These are phyloP conservation scores for Batrachochytrium dendrobatidis DNA, from an alignment of 371 early-diverging fungal species.

Conservation along the genomic window DNA sequence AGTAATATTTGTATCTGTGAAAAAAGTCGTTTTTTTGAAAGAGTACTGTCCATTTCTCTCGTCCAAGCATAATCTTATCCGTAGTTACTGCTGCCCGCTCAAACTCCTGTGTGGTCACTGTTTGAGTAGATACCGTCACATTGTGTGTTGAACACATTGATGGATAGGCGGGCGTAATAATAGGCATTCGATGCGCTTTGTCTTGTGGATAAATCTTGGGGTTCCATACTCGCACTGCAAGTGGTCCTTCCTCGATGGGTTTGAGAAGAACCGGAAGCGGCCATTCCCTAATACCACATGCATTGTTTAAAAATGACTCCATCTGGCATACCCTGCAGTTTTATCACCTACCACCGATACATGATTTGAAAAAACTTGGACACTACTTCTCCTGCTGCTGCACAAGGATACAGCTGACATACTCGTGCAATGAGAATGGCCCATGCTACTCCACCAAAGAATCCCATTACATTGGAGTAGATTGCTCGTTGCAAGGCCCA, in stretches of 20 bases:
- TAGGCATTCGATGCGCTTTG: constrained; percentile 94
- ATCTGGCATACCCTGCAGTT: neutral
- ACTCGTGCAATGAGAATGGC: constrained; percentile 97
- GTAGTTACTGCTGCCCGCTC: constrained; percentile 65
- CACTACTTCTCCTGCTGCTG: constrained; percentile 80
- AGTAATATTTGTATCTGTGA: constrained; percentile 79
- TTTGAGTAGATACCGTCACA: constrained; percentile 85
- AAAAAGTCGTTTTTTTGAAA: constrained; percentile 92
- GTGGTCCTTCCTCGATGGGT: constrained; percentile 84
- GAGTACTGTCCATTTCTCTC: constrained; percentile 60
- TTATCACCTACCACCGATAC: constrained; percentile 62
- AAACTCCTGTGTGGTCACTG: constrained; percentile 83
- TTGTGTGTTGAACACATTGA: constrained; percentile 99
- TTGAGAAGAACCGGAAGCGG: constrained; percentile 95
- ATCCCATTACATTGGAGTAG: constrained; percentile 98
- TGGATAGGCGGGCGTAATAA: constrained; percentile 99
- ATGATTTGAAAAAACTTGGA: constrained; percentile 88
- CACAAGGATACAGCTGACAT: constrained; percentile 97
- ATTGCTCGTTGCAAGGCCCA: constrained; percentile 98
- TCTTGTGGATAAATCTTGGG: constrained; percentile 89
- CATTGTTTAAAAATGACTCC: no score
- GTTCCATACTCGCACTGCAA: constrained; percentile 96
- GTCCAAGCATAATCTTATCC: constrained; percentile 61
- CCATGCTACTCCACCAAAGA: constrained; percentile 99
- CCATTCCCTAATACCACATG: constrained; percentile 70